Conservation (phyloP, 176 grass and related monocot species). For the Miscanthus lutarioriparius region DNA sequence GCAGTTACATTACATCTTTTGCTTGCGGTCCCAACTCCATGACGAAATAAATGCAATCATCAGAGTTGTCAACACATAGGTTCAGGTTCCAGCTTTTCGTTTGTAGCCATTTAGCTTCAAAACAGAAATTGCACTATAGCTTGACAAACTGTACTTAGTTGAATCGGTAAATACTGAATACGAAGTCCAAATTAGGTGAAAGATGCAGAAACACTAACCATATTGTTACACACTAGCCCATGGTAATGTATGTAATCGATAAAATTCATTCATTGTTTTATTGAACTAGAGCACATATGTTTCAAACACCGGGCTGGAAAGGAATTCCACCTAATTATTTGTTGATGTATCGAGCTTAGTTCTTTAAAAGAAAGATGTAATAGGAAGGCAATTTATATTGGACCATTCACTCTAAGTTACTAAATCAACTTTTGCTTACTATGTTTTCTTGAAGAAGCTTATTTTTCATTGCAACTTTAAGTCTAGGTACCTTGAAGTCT, state of each 20-base stretch:
- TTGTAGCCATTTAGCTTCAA: slow-evolving; percentile 5
- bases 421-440: background rate
- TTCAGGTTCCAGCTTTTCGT: slow-evolving; percentile 18
- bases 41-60: background rate
- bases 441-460: background rate
- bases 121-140: background rate
- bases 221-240: background rate
- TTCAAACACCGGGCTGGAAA: slow-evolving; percentile 12
- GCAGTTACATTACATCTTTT: background rate
- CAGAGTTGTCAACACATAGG: background rate
- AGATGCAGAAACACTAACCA: background rate
- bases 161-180: background rate
- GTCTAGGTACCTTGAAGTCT: background rate
- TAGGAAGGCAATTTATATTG: background rate
- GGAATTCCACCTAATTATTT: slow-evolving; percentile 1
- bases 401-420: background rate
- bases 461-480: background rate
- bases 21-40: background rate
- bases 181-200: background rate
- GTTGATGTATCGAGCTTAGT: background rate
- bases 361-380: background rate
- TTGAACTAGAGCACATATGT: background rate
- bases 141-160: background rate
- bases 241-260: slow-evolving; percentile 15
- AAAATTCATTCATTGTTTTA: slow-evolving; percentile 12